Evolutionary conservation across 495 filamentous ascomycete species (phyloP).

Genomic region (Neurospora sp.): DNA sequence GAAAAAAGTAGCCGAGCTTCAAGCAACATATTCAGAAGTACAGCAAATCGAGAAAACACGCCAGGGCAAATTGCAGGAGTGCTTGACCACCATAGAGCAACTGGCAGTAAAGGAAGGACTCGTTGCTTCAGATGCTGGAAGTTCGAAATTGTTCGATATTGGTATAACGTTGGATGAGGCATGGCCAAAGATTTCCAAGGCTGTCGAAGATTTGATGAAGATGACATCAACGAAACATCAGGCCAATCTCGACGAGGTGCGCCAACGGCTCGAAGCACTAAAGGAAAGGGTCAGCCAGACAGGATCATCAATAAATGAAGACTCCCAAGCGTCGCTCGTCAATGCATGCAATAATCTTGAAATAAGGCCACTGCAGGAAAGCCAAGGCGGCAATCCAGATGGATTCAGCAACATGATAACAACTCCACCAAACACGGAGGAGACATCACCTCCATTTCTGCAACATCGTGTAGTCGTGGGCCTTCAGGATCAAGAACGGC

Average conservation of each 20-base stretch:
- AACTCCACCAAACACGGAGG: not conserved
- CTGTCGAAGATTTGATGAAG: not conserved
- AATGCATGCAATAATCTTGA: not conserved
- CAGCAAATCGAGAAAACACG: not conserved
- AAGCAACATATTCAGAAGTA: not conserved
- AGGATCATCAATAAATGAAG: not conserved
- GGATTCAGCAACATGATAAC: not conserved
- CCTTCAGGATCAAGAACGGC: constrained; percentile 11
- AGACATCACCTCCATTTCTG: not conserved
- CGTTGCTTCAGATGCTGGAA: not conserved
- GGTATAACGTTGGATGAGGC: not conserved
- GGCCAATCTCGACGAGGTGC: not conserved
- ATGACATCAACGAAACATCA: not conserved
- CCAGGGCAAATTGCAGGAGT: not conserved
- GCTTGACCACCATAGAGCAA: not conserved
- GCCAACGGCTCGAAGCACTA: not conserved
- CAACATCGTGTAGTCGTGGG: not conserved
- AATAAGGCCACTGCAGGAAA: not conserved
- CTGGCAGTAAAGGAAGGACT: not conserved
- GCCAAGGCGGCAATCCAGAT: not conserved
- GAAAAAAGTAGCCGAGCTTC: not conserved
- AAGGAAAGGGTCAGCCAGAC: not conserved
- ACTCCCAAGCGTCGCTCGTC: not conserved
- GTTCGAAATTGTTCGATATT: not conserved
- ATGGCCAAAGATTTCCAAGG: not conserved